Evolutionary conservation across 1,139 yeast species (phyloP), one percentile per base, ranked within the genome.

Genomic region (Kazachstania sp.): DNA sequence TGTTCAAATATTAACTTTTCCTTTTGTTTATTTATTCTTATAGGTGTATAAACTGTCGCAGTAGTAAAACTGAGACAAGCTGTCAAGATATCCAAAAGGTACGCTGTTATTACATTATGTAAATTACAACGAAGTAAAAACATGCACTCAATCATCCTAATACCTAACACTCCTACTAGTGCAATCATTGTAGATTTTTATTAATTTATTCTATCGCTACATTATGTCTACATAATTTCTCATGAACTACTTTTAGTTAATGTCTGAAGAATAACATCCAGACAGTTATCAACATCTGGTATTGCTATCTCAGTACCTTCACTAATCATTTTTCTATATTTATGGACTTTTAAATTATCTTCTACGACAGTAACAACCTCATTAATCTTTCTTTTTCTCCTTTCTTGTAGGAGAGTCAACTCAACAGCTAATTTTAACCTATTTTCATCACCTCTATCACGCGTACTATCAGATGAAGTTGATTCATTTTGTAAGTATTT

Each of bases 261-360:
- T 39, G 60, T 59, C 41, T 59, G 53, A 45, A 62, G 54, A 38
- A 64, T 64, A 13, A 59, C 55, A 54, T 62, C 65, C 45, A 64
- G 48, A 47, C 59, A 56, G 6, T 54, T 64, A 49, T 68, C 72
- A 8, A 69, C 62, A 53, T 88, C 95, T 54, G 83, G 86, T 37
- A 81, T 75, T 40, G 78, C 79, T 46, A 88, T 77, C 38, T 87
- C 95, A 57, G 97, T 87, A 50, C 94, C 83, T 51, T 82, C 75
- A 45, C 95, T 81, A 45, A 92, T 82, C 61, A 92, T 75, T 57
- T 83, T 78, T 55, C 95, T 74, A 69, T 88, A 92, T 58, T 86
- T 84, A 59, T 81, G 81, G 75, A 88, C 81, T 63, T 83, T 86
- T 11, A 55, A 48, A 45, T 60, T 55, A 46, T 71, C 75, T 11